Percentiles rank a stretch among this genome's conserved stretches.
phyloP scores from a whole-genome alignment of 2,329 filamentous ascomycete species.

The Sclerotinia borealis region DNA sequence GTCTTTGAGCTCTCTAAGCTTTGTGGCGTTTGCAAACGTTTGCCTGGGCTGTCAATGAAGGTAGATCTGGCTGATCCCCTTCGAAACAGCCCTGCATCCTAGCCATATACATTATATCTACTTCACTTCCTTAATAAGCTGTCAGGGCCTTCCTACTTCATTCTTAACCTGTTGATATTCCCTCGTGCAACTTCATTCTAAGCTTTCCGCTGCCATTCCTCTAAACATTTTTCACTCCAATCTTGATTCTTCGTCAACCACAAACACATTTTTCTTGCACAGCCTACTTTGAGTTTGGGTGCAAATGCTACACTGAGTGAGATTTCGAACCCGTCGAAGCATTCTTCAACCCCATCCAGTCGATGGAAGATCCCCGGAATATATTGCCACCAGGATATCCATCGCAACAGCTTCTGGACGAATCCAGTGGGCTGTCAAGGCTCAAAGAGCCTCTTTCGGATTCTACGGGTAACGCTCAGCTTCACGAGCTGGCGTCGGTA shows the following conservation, averaged over 20 bases:
- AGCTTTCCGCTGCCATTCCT: conserved; percentile 29
- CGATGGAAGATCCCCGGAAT: conserved; percentile 28
- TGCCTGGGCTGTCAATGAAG: conserved; percentile 15
- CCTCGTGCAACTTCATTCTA: conserved; percentile 17
- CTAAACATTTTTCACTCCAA: conserved; percentile 31
- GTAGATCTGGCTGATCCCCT: conserved; percentile 19
- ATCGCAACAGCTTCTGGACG: conserved; percentile 19
- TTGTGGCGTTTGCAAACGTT: conserved; percentile 19
- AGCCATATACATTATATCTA: conserved; percentile 11
- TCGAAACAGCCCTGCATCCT: conserved; percentile 23
- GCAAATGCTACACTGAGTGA: conserved; percentile 11
- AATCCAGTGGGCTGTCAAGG: conserved; percentile 19
- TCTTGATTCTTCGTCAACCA: conserved; percentile 27
- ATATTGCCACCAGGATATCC: conserved; percentile 24
- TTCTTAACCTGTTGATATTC: conserved; percentile 32
- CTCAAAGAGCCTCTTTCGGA: conserved; percentile 27
- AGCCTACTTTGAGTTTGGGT: conserved; percentile 16
- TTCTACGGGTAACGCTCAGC: conserved; percentile 30
- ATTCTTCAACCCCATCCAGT: conserved; percentile 26
- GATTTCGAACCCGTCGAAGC: conserved; percentile 22
- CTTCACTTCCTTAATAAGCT: conserved; percentile 27
- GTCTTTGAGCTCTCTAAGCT: conserved; percentile 8
- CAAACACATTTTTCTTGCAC: conserved; percentile 19
- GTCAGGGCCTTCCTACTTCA: conserved; percentile 25
- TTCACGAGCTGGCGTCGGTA: conserved; percentile 25